phyloP scores from a whole-genome alignment of 2,329 filamentous ascomycete genomes.

The Diplocarpon rosae region DNA sequence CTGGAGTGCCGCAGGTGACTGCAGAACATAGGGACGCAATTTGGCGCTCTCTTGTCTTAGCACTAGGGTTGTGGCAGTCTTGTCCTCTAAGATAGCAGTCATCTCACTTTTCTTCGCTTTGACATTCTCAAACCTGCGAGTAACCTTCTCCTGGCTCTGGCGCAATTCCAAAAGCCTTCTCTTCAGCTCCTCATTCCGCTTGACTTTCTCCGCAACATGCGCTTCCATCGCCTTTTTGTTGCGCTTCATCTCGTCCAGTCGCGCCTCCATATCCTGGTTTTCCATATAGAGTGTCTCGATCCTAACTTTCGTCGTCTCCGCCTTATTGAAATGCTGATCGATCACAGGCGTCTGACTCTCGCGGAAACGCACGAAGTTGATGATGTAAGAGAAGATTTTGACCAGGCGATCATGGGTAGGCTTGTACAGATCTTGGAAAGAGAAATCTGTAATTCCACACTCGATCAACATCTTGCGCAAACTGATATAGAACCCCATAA shows the following conservation, averaged over 20 bases:
- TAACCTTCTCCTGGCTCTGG: constrained; percentile 71
- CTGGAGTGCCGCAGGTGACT: constrained; percentile 77
- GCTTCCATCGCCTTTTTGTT: constrained; percentile 73
- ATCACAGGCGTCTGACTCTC: constrained; percentile 85
- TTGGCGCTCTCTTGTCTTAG: constrained; percentile 80
- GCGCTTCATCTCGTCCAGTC: constrained; percentile 68
- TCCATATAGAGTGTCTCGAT: constrained; percentile 79
- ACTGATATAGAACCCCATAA: constrained; percentile 91
- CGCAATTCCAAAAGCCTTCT: constrained; percentile 69
- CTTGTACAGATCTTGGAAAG: constrained; percentile 82
- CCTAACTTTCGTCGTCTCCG: constrained; percentile 72
- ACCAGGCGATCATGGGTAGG: constrained; percentile 83
- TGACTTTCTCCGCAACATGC: constrained; percentile 73
- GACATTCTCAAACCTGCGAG: constrained; percentile 69
- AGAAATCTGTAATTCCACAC: constrained; percentile 89
- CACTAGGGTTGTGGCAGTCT: constrained; percentile 56
- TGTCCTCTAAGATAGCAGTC: constrained; percentile 60
- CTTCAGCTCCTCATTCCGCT: constrained; percentile 79
- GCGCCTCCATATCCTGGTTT: constrained; percentile 77
- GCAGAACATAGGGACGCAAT: constrained; percentile 80
- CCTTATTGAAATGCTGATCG: constrained; percentile 86
- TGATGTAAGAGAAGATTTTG: constrained; percentile 94
- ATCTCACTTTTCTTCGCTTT: constrained; percentile 71
- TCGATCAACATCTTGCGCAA: constrained; percentile 69
- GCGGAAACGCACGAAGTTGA: constrained; percentile 97